Evolutionary conservation across 768 basidiomycete genomes (phyloP), one percentile per base, ranked within the genome.

Genomic region (Wakefieldia striispora): DNA sequence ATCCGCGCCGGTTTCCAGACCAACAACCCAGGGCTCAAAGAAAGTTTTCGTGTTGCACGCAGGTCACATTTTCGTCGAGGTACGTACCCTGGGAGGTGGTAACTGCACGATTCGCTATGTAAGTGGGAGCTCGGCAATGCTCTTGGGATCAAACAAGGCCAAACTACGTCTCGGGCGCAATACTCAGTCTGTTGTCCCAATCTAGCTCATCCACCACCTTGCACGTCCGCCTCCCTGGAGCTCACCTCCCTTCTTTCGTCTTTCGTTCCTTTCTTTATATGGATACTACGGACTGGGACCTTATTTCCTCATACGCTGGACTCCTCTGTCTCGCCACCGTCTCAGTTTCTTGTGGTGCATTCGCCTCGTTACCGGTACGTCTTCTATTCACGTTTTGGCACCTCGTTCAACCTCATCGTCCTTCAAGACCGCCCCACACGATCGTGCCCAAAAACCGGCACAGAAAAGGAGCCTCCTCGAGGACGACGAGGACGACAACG

Each of bases 261-360:
- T 21, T 45, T 40, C 1, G 14, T 27, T 58, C 40, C 34, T 45
- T 54, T 51, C 37, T 13, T 19, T 27, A 23, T 20, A 58, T 64
- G 53, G 27, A 33, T 26, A 56, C 60, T 31, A 48, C 50, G 21
- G 75, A 86, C 67, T 82, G 77, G 79, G 81, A 81, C 58, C 60
- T 86, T 40, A 54, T 88, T 24, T 78, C 79, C 1, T 84, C 88
- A 31, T 89, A 87, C 58, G 80, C 71, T 6, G 90, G 88, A 7
- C 71, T 91, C 6, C 65, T 91, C 43, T 65, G 68, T 29, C 76
- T 91, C 20, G 90, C 90, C 2, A 77, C 70, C 43, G 58, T 65
- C n/a, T 83, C 84, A 24, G 78, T 92, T 39, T 90, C 84, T 58
- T 75, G 77, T 23, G 90, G 89, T 31, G 78, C 89, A 6, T 78